Conservation (phyloP, 139 green algal genomes). For the Tetradesmus lagerheimii region DNA sequence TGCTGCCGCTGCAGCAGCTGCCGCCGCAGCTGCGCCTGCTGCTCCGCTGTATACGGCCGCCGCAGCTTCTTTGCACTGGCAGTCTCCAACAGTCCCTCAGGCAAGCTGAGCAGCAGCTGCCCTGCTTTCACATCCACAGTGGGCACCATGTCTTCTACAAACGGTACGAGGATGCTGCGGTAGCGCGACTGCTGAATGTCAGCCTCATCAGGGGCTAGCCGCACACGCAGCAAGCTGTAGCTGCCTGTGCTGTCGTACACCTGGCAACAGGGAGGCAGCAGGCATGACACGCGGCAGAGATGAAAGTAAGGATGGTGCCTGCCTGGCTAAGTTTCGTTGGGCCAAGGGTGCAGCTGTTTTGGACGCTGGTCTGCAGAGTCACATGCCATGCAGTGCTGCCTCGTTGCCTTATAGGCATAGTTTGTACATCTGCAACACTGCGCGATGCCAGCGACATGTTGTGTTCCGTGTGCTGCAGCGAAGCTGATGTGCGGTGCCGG, state of each 20-base stretch:
- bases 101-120: neutral
- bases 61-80: slow-evolving; percentile 21
- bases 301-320: too few relatives aligned
- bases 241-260: slow-evolving; percentile 34
- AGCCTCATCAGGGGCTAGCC: slow-evolving; percentile 19
- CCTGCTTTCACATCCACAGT: slow-evolving; percentile 23
- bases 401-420: too few relatives aligned
- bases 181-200: slow-evolving; percentile 37
- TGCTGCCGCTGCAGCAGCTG: slow-evolving; percentile 35
- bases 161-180: slow-evolving; percentile 43
- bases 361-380: too few relatives aligned
- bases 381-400: too few relatives aligned
- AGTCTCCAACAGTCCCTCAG: slow-evolving; percentile 36
- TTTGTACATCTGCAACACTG: too few relatives aligned
- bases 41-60: slow-evolving; percentile 37
- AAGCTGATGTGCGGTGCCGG: too few relatives aligned
- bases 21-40: slow-evolving; percentile 33
- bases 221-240: slow-evolving; percentile 39
- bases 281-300: neutral
- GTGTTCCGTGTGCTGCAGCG: too few relatives aligned
- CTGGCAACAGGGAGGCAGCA: neutral
- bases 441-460: too few relatives aligned
- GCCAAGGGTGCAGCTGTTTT: too few relatives aligned
- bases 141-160: slow-evolving; percentile 40
- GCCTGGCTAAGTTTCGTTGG: too few relatives aligned